These are phyloP conservation scores for Schwanniomyces polymorphus DNA, from an alignment of 805 yeast species.

Conservation along the genomic window DNA sequence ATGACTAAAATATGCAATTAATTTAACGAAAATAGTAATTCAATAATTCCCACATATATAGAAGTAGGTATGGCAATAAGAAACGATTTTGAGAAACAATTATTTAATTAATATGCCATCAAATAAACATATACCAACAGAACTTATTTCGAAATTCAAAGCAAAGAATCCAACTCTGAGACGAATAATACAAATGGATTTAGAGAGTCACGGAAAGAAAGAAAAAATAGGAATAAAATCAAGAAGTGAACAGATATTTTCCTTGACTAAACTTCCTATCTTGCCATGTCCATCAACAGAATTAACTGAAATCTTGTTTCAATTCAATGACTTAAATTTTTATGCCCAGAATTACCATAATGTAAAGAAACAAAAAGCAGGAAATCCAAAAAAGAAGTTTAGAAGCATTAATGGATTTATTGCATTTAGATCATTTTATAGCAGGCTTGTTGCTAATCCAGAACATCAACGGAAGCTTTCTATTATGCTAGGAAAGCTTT, in stretches of 20 bases:
- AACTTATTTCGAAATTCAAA: slow-evolving; percentile 6
- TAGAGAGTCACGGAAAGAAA: not conserved
- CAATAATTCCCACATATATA: not conserved
- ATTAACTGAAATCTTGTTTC: slow-evolving; percentile 8
- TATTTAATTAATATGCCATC: slow-evolving; percentile 1
- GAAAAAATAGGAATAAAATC: not conserved
- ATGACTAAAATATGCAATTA: not conserved
- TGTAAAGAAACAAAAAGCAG: slow-evolving; percentile 1
- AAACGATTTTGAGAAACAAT: not conserved
- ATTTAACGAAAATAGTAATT: not conserved
- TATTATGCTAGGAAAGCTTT: slow-evolving; percentile 18
- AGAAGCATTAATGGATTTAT: slow-evolving; percentile 25
- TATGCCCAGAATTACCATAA: not conserved
- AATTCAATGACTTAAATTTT: slow-evolving; percentile 6
- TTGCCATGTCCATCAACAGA: slow-evolving; percentile 12
- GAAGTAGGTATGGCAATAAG: not conserved
- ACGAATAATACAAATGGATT: not conserved
- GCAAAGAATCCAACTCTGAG: not conserved
- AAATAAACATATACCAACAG: slow-evolving; percentile 7
- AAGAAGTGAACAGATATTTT: slow-evolving; percentile 4
- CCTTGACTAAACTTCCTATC: slow-evolving; percentile 10
- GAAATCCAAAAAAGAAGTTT: not conserved
- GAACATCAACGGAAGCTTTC: slow-evolving; percentile 25
- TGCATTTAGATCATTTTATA: slow-evolving; percentile 28
- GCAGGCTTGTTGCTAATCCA: slow-evolving; percentile 17